Conservation (phyloP, 192 early-diverging fungal species). For the Entomortierella lignicola region DNA sequence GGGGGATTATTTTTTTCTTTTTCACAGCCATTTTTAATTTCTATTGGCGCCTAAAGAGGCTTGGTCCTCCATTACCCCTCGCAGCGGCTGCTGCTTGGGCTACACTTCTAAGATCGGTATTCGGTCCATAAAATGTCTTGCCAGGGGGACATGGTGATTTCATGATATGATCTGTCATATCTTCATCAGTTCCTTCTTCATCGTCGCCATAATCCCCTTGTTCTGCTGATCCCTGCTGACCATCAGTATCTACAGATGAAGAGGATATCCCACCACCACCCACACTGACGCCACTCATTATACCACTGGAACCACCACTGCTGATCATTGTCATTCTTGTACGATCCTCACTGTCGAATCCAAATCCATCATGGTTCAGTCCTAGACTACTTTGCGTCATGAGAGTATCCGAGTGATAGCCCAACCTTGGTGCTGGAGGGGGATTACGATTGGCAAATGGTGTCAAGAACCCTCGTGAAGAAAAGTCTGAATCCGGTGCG, state of each 20-base stretch:
- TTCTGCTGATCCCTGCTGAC: neutral
- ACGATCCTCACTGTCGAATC: slow-evolving; percentile 21
- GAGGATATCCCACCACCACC: neutral
- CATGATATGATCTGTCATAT: slow-evolving; percentile 15
- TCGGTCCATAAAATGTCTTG: slow-evolving; percentile 12
- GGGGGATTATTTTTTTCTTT: too few relatives aligned
- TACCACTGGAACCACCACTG: neutral
- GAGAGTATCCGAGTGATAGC: slow-evolving; percentile 44
- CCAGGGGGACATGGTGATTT: slow-evolving; percentile 44
- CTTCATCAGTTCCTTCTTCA: slow-evolving; percentile 24
- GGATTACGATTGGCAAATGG: slow-evolving; percentile 31
- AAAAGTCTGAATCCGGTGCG: slow-evolving; percentile 2
- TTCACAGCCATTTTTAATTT: too few relatives aligned
- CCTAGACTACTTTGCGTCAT: slow-evolving; percentile 50
- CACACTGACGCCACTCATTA: neutral
- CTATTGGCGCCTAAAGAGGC: too few relatives aligned
- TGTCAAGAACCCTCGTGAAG: slow-evolving; percentile 25
- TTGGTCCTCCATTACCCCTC: too few relatives aligned
- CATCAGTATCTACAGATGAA: too few relatives aligned
- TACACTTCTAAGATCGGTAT: slow-evolving; percentile 28
- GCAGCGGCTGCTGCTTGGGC: neutral
- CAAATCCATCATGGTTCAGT: slow-evolving; percentile 36
- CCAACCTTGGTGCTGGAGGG: slow-evolving; percentile 35
- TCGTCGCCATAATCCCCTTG: slow-evolving; percentile 3
- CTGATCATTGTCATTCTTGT: slow-evolving; percentile 27